A percentile compares a stretch with the other conserved stretches of the same genome.
These are phyloP conservation scores for Sporothrix dimorphospora DNA, from an alignment of 2,329 filamentous ascomycete genomes.

Conservation along the genomic window DNA sequence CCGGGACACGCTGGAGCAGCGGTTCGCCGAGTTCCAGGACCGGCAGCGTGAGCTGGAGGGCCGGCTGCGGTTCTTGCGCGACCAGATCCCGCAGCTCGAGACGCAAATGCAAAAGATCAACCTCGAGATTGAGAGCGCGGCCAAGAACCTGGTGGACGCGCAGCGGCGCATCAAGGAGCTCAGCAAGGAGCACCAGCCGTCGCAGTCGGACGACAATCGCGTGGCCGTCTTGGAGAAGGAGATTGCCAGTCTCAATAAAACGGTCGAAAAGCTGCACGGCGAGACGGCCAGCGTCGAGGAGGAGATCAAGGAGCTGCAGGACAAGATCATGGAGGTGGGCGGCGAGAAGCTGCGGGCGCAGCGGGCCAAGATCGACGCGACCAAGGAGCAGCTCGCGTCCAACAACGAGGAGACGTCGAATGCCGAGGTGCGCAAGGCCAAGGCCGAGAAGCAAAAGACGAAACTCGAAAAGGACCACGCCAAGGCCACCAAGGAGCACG, in stretches of 20 bases:
- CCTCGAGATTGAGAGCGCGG: constrained; percentile 85
- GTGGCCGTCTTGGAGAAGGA: constrained; percentile 75
- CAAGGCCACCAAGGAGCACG: constrained; percentile 79
- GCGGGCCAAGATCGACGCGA: constrained; percentile 83
- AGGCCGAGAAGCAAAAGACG: constrained; percentile 86
- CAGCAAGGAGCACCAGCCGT: constrained; percentile 76
- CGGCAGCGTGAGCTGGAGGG: constrained; percentile 79
- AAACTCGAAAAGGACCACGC: constrained; percentile 85
- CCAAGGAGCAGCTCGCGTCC: constrained; percentile 82
- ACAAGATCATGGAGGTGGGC: constrained; percentile 98
- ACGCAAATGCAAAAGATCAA: constrained; percentile 89
- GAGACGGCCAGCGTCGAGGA: constrained; percentile 90
- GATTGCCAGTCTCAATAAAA: constrained; percentile 72
- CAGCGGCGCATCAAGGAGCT: constrained; percentile 86
- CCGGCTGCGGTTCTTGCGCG: constrained; percentile 70
- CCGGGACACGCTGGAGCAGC: constrained; percentile 79
- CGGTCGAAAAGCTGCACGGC: constrained; percentile 76
- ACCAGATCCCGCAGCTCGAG: constrained; percentile 81
- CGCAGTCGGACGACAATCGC: constrained; percentile 76
- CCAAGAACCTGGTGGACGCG: constrained; percentile 81
- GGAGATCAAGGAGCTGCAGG: constrained; percentile 89
- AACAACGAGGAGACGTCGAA: constrained; percentile 81
- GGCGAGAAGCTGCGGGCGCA: constrained; percentile 90
- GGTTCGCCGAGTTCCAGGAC: constrained; percentile 82
- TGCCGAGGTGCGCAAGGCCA: constrained; percentile 84